Base-by-base conservation (phyloP, 176 grass and related monocot species). In the Saccharum officinarum region DNA sequence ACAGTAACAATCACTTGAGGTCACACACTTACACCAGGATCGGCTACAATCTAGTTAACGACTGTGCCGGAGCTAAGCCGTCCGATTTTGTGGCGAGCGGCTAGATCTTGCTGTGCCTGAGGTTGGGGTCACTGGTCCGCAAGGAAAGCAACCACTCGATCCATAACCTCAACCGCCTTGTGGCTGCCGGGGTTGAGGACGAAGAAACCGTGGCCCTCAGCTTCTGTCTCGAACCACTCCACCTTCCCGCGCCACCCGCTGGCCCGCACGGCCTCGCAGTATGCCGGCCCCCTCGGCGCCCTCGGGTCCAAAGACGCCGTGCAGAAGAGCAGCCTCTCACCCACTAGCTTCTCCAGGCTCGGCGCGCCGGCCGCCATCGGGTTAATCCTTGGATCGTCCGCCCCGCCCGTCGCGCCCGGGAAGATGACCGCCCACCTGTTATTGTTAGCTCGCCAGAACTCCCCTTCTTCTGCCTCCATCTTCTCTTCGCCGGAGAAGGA, bases 381-480 rank as follows among this genome's bases (percentile, higher is more conserved):
- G 28, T 97, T 94, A 8, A 97, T 77, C 41, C 61, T 52, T 2
- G 82, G 82, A 26, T 97, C 85, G 10, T 92, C 94, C 3, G 18
- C 72, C 0, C 45, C 28, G 1, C 26, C 72, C 0, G 0, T 84
- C 9, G 88, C 73, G 11, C 36, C 65, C 0, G 88, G 88, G 59
- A 71, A 95, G 37, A 91, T 75, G 14, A 86, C 15, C 18, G 11
- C 6, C 92, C 90, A 92, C 40, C 90, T 39, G 47, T 40, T 54
- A n/a, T 67, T 71, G 55, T 78, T 61, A 3, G 30, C 14, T 41
- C 1, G 73, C 45, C 79, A 73, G 67, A 73, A 79, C 17, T 30
- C 64, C 40, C 67, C 76, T 1, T 20, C 8, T 41, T 86, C 86
- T 1, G 4, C 42, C 26, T 74, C 71, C 65, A 69, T 69, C 22